Percentiles rank a stretch among this genome's conserved stretches.
Evolutionary conservation across 2,329 filamentous ascomycete genomes (phyloP).

Genomic region (Alternaria atra): DNA sequence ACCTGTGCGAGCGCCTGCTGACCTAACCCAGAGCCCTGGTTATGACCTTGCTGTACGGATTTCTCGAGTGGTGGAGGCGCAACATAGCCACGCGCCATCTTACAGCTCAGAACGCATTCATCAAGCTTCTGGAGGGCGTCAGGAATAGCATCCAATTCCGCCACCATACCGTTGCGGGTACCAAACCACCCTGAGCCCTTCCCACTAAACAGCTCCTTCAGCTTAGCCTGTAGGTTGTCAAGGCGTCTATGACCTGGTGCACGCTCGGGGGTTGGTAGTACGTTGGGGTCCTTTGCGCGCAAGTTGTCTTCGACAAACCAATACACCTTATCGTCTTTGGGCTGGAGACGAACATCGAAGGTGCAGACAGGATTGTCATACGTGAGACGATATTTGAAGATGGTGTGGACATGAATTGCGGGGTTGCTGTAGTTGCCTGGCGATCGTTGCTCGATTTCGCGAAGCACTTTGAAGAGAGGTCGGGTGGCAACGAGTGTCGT

Average conservation of each 20-base stretch:
- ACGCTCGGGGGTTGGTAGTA: conserved; percentile 37
- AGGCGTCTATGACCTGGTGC: conserved; percentile 37
- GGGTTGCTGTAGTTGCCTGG: conserved; percentile 39
- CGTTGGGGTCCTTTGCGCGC: conserved; percentile 29
- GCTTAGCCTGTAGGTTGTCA: conserved; percentile 40
- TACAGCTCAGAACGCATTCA: conserved; percentile 47
- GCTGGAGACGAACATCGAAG: conserved; percentile 50
- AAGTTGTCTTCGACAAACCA: conserved; percentile 52
- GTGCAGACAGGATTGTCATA: conserved; percentile 53
- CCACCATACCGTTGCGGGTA: conserved; percentile 49
- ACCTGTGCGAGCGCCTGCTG: conserved; percentile 15
- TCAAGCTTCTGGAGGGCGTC: conserved; percentile 51
- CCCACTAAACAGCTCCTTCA: conserved; percentile 46
- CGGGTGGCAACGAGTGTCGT: conserved; percentile 68
- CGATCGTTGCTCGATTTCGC: conserved; percentile 65
- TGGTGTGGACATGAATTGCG: conserved; percentile 44
- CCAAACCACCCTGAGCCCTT: conserved; percentile 51
- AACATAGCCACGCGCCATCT: conserved; percentile 39
- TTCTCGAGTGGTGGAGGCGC: conserved; percentile 28
- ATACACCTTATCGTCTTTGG: conserved; percentile 42
- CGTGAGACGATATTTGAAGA: conserved; percentile 50
- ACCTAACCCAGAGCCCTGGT: conserved; percentile 3
- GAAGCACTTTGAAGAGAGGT: conserved; percentile 69
- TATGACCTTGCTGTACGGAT: conserved; percentile 6
- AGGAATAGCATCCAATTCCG: conserved; percentile 46